These are phyloP conservation scores for Ananas comosus DNA, from an alignment of 176 grass and related monocot genomes.

Conservation along the genomic window DNA sequence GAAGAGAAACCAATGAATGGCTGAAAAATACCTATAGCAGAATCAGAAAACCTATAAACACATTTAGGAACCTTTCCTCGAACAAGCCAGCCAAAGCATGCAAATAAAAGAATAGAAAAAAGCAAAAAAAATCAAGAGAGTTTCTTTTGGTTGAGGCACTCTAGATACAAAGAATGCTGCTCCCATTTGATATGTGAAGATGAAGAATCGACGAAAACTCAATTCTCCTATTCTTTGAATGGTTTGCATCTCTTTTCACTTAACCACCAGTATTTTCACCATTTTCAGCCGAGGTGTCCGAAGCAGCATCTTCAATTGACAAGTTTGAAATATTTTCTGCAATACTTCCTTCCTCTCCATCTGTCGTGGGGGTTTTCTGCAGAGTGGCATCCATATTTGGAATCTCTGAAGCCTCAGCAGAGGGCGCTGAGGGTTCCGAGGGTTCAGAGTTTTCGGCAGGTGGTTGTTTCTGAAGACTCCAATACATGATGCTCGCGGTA, in stretches of 20 bases:
- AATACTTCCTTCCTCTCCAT: slow-evolving; percentile 50
- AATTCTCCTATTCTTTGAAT: not conserved
- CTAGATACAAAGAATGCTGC: not conserved
- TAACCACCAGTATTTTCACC: not conserved
- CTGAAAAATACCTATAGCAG: not conserved
- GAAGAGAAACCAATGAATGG: not conserved
- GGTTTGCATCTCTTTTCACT: not conserved
- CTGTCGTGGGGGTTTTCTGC: slow-evolving; percentile 40
- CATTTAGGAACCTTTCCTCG: not conserved
- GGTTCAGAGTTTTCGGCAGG: slow-evolving; percentile 30
- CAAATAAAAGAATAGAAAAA: not conserved
- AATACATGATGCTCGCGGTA: slow-evolving; percentile 94
- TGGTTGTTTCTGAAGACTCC: slow-evolving; percentile 37
- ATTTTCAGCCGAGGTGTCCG: slow-evolving; percentile 25
- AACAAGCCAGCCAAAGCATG: not conserved
- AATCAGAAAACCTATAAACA: not conserved
- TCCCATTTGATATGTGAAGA: not conserved
- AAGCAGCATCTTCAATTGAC: slow-evolving; percentile 43
- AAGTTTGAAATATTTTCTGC: slow-evolving; percentile 42
- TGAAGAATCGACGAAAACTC: not conserved
- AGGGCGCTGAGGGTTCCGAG: slow-evolving; percentile 42
- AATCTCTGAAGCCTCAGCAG: slow-evolving; percentile 11
- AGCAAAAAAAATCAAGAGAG: not conserved
- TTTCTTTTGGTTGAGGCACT: not conserved
- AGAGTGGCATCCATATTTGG: slow-evolving; percentile 41